A percentile compares a stretch with the other conserved stretches of the same genome.
Evolutionary conservation across 2,329 filamentous ascomycete species (phyloP).

Genomic region (Pseudocercospora vitis): DNA sequence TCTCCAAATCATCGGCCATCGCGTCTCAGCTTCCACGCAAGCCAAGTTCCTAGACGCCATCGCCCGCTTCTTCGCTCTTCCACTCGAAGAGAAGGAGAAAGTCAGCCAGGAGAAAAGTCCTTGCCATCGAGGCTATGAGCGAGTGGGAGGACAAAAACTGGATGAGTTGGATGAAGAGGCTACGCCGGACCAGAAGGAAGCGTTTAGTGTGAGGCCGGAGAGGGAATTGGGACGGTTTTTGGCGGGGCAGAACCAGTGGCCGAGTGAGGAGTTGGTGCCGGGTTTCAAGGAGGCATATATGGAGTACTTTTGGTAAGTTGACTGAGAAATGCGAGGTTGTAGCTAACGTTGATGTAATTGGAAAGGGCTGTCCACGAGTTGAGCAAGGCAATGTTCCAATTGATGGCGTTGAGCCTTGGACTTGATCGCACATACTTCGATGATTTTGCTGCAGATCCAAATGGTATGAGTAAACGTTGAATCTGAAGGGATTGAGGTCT

Average conservation of each 20-base stretch:
- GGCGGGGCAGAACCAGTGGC: not conserved
- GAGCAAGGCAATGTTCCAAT: not conserved
- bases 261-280: not conserved
- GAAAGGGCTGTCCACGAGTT: not conserved
- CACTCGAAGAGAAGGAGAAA: not conserved
- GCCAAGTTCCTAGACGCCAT: not conserved
- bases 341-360: not conserved
- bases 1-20: not conserved
- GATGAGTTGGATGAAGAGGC: not conserved
- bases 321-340: not conserved
- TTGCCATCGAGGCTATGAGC: not conserved
- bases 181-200: not conserved
- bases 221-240: not conserved
- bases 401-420: not conserved
- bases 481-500: not conserved
- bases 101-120: not conserved
- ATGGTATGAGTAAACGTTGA: not conserved
- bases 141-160: not conserved
- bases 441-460: not conserved
- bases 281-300: not conserved
- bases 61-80: not conserved
- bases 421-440: not conserved
- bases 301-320: not conserved
- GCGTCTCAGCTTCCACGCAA: not conserved
- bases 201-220: not conserved